A percentile compares a stretch with the other conserved stretches of the same genome.
phyloP scores from a whole-genome alignment of 768 basidiomycete species.

The Gymnopilus dilepis region DNA sequence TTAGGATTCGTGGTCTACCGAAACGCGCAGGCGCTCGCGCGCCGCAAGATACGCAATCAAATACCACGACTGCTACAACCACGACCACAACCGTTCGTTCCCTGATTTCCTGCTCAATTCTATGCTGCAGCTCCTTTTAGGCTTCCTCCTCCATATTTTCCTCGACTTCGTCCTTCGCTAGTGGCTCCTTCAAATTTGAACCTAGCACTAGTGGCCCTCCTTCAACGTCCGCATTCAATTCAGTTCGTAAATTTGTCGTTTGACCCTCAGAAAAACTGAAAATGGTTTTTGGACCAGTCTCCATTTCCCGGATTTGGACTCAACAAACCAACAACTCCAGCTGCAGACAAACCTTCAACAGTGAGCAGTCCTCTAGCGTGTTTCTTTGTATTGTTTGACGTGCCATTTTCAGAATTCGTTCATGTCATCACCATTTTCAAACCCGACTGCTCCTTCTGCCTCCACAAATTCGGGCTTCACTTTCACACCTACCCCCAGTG shows the following conservation, averaged over 20 bases:
- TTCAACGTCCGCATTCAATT: background rate
- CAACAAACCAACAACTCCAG: conserved; percentile 8
- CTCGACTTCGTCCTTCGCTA: background rate
- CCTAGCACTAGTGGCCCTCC: background rate
- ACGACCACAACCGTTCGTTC: background rate
- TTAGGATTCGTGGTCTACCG: conserved; percentile 71
- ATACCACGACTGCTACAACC: background rate
- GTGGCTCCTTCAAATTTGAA: background rate
- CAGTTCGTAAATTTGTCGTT: background rate
- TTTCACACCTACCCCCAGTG: conserved; percentile 15
- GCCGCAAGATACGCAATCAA: conserved; percentile 1
- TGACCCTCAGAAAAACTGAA: background rate
- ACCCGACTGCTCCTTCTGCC: conserved; percentile 22
- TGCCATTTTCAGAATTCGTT: background rate
- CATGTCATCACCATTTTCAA: conserved; percentile 5
- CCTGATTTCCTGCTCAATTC: background rate
- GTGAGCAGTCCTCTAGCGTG: background rate
- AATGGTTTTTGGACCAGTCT: conserved; percentile 4
- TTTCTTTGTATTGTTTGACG: background rate
- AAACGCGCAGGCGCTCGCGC: conserved; percentile 42
- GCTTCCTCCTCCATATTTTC: background rate
- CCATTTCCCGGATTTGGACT: conserved; percentile 14
- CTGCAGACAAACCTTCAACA: background rate
- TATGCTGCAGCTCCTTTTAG: background rate
- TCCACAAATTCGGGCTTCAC: conserved; percentile 14